A percentile compares a stretch with the other conserved stretches of the same genome.
Evolutionary conservation across 257 asterid genomes (phyloP).

Genomic region (Ajuga chamaepitys): DNA sequence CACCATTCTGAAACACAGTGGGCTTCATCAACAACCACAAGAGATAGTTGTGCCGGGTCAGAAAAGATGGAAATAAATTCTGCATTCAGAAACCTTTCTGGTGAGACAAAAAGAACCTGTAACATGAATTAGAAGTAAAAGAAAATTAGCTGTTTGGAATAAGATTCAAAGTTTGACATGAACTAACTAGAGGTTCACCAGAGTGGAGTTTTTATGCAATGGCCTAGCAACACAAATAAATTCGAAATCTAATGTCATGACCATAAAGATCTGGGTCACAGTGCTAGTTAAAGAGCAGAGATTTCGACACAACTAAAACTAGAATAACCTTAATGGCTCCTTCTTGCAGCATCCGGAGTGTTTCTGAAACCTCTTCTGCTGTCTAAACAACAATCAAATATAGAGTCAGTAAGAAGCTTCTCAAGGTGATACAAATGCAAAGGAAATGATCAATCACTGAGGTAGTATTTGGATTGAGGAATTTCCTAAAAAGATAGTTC

Average conservation of each 20-base stretch:
- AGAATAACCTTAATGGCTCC: conserved; percentile 64
- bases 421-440: neutral
- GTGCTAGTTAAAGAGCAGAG: neutral
- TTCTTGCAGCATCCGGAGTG: conserved; percentile 60
- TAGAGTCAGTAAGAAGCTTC: conserved; percentile 15
- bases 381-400: conserved; percentile 42
- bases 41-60: conserved; percentile 45
- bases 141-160: neutral
- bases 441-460: neutral
- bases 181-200: neutral
- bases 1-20: conserved; percentile 99
- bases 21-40: conserved; percentile 94
- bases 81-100: conserved; percentile 80
- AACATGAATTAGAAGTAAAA: conserved; percentile 13
- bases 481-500: too few species aligned
- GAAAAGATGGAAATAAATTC: conserved; percentile 69
- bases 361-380: conserved; percentile 65
- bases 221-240: neutral
- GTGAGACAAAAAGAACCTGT: conserved; percentile 98
- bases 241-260: neutral
- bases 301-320: neutral
- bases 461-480: neutral
- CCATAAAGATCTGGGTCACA: neutral
- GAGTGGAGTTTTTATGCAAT: neutral
- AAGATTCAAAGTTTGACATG: neutral